Evolutionary conservation across 2,329 filamentous ascomycete genomes (phyloP).

Genomic region (Fusarium sp.): DNA sequence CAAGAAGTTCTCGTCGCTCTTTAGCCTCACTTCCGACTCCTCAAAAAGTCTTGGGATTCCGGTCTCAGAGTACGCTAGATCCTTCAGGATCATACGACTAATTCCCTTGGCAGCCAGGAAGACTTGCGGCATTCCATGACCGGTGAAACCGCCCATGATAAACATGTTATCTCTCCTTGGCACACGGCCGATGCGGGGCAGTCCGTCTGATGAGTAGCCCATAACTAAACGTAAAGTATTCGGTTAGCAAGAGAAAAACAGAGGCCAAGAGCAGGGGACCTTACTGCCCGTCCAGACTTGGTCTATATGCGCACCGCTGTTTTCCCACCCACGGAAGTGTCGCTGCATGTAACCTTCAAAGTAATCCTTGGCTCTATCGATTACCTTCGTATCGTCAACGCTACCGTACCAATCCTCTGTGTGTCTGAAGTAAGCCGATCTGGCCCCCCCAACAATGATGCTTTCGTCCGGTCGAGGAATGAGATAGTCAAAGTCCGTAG

Average conservation of each 20-base stretch:
- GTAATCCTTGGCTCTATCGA: conserved; percentile 56
- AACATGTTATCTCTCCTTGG: conserved; percentile 47
- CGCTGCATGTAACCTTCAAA: conserved; percentile 62
- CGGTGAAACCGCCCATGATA: conserved; percentile 51
- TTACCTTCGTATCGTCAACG: conserved; percentile 58
- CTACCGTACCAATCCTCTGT: conserved; percentile 61
- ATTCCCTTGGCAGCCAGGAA: conserved; percentile 48
- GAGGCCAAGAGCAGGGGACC: accelerated
- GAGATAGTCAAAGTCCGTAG: conserved; percentile 56
- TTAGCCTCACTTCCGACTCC: not conserved
- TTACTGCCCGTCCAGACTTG: conserved; percentile 10
- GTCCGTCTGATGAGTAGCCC: not conserved
- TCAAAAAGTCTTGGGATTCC: not conserved
- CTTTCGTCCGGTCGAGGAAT: conserved; percentile 59
- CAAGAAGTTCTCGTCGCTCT: not conserved
- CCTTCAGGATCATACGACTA: not conserved
- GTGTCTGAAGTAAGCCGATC: conserved; percentile 48
- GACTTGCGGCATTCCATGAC: conserved; percentile 62
- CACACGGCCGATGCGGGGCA: not conserved
- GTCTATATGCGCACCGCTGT: conserved; percentile 45
- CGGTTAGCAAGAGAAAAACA: not conserved
- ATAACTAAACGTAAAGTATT: not conserved
- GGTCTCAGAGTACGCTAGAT: not conserved
- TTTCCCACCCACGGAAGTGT: conserved; percentile 62
- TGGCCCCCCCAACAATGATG: conserved; percentile 47